These are phyloP conservation scores for Agarophyton chilense DNA, from an alignment of 23 red algal species.

Conservation along the genomic window DNA sequence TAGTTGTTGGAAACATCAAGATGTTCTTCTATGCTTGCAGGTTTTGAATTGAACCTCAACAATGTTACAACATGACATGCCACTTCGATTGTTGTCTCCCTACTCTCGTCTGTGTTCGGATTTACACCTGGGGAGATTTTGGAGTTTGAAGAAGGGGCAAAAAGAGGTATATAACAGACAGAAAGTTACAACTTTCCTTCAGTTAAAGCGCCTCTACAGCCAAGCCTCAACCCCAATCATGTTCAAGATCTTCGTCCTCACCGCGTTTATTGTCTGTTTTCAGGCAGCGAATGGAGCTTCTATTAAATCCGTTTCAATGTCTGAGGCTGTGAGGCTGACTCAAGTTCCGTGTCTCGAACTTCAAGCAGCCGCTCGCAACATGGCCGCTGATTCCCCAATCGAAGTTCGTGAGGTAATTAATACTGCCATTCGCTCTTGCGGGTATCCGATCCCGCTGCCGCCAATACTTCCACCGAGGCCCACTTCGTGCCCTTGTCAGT, in stretches of 20 bases:
- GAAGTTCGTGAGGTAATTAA: background rate
- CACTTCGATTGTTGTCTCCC: no score
- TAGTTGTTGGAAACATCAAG: no score
- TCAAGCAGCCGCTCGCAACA: background rate
- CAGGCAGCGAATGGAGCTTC: background rate
- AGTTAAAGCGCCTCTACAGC: no score
- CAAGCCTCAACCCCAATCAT: no score
- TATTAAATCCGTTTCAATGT: background rate
- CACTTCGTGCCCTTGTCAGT: slow-evolving; percentile 4
- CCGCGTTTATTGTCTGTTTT: background rate
- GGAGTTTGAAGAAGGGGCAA: background rate
- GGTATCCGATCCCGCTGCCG: background rate
- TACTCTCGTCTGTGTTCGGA: no score
- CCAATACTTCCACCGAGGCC: background rate
- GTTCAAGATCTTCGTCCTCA: background rate
- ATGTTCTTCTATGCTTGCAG: no score
- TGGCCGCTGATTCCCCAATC: background rate
- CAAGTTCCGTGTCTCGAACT: background rate
- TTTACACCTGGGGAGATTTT: background rate
- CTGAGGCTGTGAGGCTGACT: background rate
- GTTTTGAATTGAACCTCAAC: background rate
- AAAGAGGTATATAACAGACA: background rate
- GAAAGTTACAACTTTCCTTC: no score
- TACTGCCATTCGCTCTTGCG: background rate
- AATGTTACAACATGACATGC: background rate